These are phyloP conservation scores for Apiospora pterosperma DNA, from an alignment of 2,329 filamentous ascomycete species.

Conservation along the genomic window DNA sequence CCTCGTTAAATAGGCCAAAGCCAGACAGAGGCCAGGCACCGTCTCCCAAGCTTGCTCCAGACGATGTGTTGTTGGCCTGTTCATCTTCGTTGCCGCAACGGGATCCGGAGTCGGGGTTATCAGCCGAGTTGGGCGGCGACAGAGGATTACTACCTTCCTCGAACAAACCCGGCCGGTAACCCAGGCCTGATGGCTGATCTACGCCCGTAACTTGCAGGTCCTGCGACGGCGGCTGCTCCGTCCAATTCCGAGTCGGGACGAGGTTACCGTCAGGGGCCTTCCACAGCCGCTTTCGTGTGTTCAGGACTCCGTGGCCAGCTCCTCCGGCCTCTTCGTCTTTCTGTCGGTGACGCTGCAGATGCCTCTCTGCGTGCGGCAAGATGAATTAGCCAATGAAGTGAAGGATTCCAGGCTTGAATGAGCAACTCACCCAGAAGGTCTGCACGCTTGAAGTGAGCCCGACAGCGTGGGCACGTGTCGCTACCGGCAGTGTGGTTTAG, in stretches of 20 bases:
- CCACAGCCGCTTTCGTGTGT: constrained; percentile 55
- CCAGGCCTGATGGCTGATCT: too few relatives aligned
- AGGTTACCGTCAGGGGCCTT: constrained; percentile 50
- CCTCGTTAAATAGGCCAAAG: constrained; percentile 11
- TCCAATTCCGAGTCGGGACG: constrained; percentile 38
- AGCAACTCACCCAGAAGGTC: constrained; percentile 50
- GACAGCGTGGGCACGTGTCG: constrained; percentile 55
- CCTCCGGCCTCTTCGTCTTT: constrained; percentile 54
- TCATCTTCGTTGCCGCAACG: constrained; percentile 10
- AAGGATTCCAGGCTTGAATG: too few relatives aligned
- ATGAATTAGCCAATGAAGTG: too few relatives aligned
- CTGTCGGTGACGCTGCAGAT: constrained; percentile 51
- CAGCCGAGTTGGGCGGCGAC: constrained; percentile 7
- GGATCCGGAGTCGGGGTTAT: constrained; percentile 5
- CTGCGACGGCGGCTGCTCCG: constrained; percentile 5
- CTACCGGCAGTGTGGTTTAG: constrained; percentile 53
- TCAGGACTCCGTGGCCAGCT: constrained; percentile 44
- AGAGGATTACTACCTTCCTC: constrained; percentile 6
- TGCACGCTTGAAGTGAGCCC: constrained; percentile 57
- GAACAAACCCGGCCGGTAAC: not conserved
- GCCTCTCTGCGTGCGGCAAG: constrained; percentile 44
- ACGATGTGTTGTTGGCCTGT: constrained; percentile 16
- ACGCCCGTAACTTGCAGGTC: too few relatives aligned
- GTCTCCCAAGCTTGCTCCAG: too few relatives aligned
- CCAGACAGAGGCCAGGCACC: constrained; percentile 6